These are phyloP conservation scores for Ophiostoma novo-ulmi DNA, from an alignment of 2,329 filamentous ascomycete genomes.

Conservation along the genomic window DNA sequence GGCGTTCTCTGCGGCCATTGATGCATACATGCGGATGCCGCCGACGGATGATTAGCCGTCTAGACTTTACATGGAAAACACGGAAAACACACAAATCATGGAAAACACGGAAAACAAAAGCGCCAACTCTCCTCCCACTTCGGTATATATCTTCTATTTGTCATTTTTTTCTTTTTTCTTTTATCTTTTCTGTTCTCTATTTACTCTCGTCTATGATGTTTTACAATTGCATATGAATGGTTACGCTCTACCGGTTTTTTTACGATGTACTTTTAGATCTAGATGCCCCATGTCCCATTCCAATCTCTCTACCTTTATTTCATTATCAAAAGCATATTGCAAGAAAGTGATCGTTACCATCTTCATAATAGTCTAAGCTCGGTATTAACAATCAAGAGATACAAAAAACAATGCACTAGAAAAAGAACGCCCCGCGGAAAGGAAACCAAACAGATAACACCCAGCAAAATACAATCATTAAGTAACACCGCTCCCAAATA, in stretches of 20 bases:
- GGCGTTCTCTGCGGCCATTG: conserved; percentile 85
- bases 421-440: not conserved
- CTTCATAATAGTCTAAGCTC: not conserved
- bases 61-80: too few species aligned
- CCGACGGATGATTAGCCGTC: conserved; percentile 48
- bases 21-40: conserved; percentile 82
- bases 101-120: not conserved
- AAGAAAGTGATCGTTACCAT: not conserved
- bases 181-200: not conserved
- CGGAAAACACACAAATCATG: too few species aligned
- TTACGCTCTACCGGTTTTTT: conserved; percentile 9
- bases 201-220: not conserved
- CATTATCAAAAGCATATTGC: not conserved
- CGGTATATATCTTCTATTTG: conserved; percentile 3
- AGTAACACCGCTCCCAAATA: not conserved
- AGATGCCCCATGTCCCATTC: conserved; percentile 5
- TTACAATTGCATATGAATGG: conserved; percentile 3
- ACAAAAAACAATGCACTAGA: not conserved
- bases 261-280: conserved; percentile 7
- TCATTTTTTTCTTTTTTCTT: not conserved
- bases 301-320: not conserved
- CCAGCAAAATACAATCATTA: not conserved
- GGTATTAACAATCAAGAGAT: not conserved
- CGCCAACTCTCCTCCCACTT: not conserved
- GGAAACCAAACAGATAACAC: not conserved